phyloP scores from a whole-genome alignment of 352 stramenopile genomes.

The Phytophthora crassamura region DNA sequence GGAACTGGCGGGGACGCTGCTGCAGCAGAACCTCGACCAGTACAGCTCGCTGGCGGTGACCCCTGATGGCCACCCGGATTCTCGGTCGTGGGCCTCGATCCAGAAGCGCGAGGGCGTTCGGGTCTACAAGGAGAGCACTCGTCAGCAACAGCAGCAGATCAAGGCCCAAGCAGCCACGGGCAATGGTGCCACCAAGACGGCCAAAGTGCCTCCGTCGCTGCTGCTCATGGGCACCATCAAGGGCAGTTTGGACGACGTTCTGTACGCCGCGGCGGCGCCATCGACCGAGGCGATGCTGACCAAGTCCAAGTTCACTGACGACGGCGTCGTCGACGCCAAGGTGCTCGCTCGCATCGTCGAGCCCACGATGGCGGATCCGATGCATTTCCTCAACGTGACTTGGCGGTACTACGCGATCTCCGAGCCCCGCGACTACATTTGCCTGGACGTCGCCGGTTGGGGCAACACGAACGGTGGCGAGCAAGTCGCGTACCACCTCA shows the following conservation, averaged over 20 bases:
- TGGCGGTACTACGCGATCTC: conserved; percentile 44
- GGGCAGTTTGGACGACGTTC: conserved; percentile 50
- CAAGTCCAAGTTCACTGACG: conserved; percentile 43
- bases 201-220: conserved; percentile 30
- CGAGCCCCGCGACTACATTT: conserved; percentile 46
- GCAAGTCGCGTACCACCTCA: conserved; percentile 42
- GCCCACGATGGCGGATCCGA: conserved; percentile 43
- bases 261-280: conserved; percentile 50
- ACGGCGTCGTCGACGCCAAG: conserved; percentile 39
- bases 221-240: conserved; percentile 48
- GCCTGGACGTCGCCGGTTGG: conserved; percentile 43
- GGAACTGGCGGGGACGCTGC: conserved; percentile 33
- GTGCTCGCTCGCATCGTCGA: conserved; percentile 39
- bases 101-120: conserved; percentile 38
- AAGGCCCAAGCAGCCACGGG: conserved; percentile 33
- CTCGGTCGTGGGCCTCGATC: conserved; percentile 34
- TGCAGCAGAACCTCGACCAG: conserved; percentile 40
- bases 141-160: conserved; percentile 32
- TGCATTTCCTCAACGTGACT: conserved; percentile 48
- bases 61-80: conserved; percentile 41
- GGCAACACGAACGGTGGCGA: conserved; percentile 29
- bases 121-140: conserved; percentile 47
- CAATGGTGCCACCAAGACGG: conserved; percentile 16
- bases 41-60: conserved; percentile 35
- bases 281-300: conserved; percentile 45